Evolutionary conservation across 805 yeast genomes (phyloP).

Genomic region (Allodekkera sacchari): DNA sequence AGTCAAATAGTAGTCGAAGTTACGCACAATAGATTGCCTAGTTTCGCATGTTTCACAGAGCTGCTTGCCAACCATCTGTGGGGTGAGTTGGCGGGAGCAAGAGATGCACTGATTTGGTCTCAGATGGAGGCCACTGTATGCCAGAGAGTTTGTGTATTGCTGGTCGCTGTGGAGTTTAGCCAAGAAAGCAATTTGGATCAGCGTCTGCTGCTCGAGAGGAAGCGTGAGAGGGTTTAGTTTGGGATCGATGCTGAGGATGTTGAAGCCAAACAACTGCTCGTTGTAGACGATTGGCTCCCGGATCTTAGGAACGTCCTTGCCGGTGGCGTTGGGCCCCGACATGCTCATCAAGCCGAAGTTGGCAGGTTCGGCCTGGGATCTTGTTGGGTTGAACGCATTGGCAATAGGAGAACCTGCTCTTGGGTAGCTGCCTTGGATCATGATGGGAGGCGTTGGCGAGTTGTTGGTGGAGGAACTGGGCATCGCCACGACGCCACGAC

Average conservation of each 20-base stretch:
- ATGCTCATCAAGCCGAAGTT: too few relatives aligned
- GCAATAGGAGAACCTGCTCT: too few relatives aligned
- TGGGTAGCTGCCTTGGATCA: too few relatives aligned
- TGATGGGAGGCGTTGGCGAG: too few relatives aligned
- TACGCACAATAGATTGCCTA: constrained; percentile 16
- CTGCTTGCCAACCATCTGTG: constrained; percentile 9
- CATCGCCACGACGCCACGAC: too few relatives aligned
- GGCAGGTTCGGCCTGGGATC: too few relatives aligned
- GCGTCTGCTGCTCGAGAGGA: constrained; percentile 14
- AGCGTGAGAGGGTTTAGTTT: constrained; percentile 14
- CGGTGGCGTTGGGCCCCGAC: too few relatives aligned
- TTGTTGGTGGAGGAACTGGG: too few relatives aligned
- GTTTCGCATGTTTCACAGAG: constrained; percentile 18
- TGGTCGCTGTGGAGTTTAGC: constrained; percentile 16
- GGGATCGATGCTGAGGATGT: constrained; percentile 16
- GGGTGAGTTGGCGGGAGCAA: constrained; percentile 6
- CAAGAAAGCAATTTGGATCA: constrained; percentile 12
- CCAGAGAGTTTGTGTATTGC: constrained; percentile 5
- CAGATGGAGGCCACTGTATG: constrained; percentile 6
- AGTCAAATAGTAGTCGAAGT: constrained; percentile 17
- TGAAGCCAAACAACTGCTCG: constrained; percentile 13
- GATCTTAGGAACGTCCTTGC: too few relatives aligned
- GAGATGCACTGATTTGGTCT: constrained; percentile 8
- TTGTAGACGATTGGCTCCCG: too few relatives aligned
- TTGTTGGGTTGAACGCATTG: too few relatives aligned